Evolutionary conservation across 2,329 filamentous ascomycete species (phyloP), one percentile per base, ranked within the genome.

Genomic region (Xylaria hypoxylon): DNA sequence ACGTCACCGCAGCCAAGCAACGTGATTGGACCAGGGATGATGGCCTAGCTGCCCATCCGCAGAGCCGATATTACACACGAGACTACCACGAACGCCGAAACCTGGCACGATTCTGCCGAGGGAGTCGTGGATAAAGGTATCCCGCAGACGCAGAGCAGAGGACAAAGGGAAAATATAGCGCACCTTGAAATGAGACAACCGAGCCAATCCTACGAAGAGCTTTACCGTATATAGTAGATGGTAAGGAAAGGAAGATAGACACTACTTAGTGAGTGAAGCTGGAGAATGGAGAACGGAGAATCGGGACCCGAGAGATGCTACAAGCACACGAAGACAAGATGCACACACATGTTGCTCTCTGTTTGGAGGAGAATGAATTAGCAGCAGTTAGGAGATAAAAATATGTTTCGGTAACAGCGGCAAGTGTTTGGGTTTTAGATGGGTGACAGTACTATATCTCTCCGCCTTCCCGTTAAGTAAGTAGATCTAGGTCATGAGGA

Each of bases 21-120:
- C 50, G 47, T 74, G 74, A 78, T 76, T 77, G 75, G 75, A 26
- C 57, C 60, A 68, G 66, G 58, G 50, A 55, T 68, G 57, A 68
- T 59, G 67, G 71, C 70, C 67, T 68, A 70, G 69, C 70, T 52
- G 68, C 69, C 71, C 73, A 76, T 78, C 76, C 76, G 76, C 71
- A 76, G 69, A 71, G 64, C 76, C 76, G 76, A 76, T 58, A 64
- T 64, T 59, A 59, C 42, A 42, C 42, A 64, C 67, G 71, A 62
- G 68, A 68, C 67, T 68, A 65, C 68, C 64, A 64, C 64, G 62
- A 59, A 64, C 52, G 64, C 59, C 68, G 66, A 68, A 62, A 65
- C 59, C 55, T 66, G 65, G 65, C 64, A 67, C 64, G 15, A 67
- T 75, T 72, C 62, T 75, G 70, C 75, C 73, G 74, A 71, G 66